Evolutionary conservation across 176 grass and related monocot species (phyloP), one percentile per base, ranked within the genome.

Genomic region (Chrysopogon serrulatus): DNA sequence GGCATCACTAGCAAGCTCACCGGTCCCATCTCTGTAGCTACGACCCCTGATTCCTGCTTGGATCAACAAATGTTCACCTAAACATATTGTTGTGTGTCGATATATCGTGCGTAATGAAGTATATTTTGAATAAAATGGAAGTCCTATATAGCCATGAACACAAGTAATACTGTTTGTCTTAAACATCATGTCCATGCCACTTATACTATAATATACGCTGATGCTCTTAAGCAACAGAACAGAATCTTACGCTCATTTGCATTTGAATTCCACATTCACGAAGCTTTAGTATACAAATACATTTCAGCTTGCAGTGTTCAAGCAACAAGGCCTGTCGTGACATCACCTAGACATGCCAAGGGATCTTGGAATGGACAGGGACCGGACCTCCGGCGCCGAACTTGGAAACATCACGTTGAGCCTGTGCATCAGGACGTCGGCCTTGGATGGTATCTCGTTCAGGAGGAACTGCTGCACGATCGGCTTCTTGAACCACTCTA

Each of bases 381-480:
- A 88, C 62, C 96, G 89, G 72, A 90, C 87, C 73, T 95, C 93
- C 2, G 93, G 96, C 0, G 93, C 87, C 0, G 93, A 99, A 60
- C 93, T 96, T 9, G 91, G 93, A 82, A 99, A 99, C 75, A 99
- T 85, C 47, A 99, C 86, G 41, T 96, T 96, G 78, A 99, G 93
- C 86, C 76, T 92, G 84, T 96, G 96, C 96, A 99, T 99, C 72
- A 99, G 83, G 45, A 98, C 89, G 6, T 99, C 93, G 3, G 89
- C 90, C 65, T 94, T 96, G 28, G 93, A 95, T 1, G 96, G 96
- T 90, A 99, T 92, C 83, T 99, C 96, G 23, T 96, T 99, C 57
- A 96, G 87, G 78, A 99, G 86, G 84, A 99, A 99, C 81, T 99
- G 93, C 83, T 99, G 96, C n/a, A 99, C 93, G 26, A 96, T 94